A percentile compares a stretch with the other conserved stretches of the same genome.
phyloP scores from a whole-genome alignment of 2,329 filamentous ascomycete species.

The Niveomyces coronatus region DNA sequence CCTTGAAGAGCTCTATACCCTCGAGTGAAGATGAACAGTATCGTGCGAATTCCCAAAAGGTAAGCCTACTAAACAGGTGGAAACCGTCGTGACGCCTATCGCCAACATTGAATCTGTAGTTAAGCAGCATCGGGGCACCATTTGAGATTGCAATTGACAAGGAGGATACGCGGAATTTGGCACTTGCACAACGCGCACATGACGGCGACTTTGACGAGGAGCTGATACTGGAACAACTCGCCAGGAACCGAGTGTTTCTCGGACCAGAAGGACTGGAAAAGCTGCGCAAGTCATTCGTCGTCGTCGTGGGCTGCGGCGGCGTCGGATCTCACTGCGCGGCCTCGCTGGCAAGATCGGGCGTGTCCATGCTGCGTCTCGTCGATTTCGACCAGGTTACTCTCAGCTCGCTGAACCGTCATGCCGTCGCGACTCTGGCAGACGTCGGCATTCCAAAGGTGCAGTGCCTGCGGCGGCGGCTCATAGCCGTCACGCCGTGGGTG shows the following conservation, averaged over 20 bases:
- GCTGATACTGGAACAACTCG: constrained; percentile 87
- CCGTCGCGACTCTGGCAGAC: constrained; percentile 85
- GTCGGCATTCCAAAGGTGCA: constrained; percentile 89
- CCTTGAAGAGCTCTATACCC: constrained; percentile 52
- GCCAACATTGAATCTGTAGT: constrained; percentile 28
- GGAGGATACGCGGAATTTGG: constrained; percentile 50
- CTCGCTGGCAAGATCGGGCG: constrained; percentile 78
- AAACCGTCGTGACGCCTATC: constrained; percentile 8
- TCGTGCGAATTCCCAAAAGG: constrained; percentile 13
- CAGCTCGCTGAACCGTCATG: constrained; percentile 90
- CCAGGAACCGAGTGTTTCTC: constrained; percentile 85
- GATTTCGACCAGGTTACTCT: constrained; percentile 98
- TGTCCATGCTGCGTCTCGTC: constrained; percentile 76
- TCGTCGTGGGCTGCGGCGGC: constrained; percentile 87
- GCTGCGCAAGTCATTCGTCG: constrained; percentile 70
- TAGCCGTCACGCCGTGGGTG: constrained; percentile 86
- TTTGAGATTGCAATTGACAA: constrained; percentile 38
- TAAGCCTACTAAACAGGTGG: constrained; percentile 8
- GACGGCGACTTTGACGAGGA: constrained; percentile 60
- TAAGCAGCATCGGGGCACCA: constrained; percentile 51
- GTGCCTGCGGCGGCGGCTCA: constrained; percentile 66
- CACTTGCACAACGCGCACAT: constrained; percentile 49
- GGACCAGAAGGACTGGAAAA: constrained; percentile 69
- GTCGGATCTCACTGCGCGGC: constrained; percentile 88
- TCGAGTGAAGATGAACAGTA: constrained; percentile 13